Base-by-base conservation (phyloP, 768 basidiomycete species). In the Mycena alexandri region DNA sequence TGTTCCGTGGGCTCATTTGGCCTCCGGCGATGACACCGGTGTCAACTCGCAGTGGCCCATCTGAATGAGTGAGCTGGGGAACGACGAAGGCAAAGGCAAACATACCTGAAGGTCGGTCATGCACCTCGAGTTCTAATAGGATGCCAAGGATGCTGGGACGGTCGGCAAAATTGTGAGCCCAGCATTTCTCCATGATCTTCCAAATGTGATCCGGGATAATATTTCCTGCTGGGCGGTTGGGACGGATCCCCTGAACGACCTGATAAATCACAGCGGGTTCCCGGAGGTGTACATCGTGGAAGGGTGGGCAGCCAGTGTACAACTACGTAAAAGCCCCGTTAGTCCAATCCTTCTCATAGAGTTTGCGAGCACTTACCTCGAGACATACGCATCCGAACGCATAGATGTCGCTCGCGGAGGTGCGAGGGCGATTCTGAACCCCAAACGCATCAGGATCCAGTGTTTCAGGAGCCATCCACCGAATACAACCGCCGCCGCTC, bases 1-100 rank as follows among this genome's bases (percentile, higher is more conserved):
- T 86, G 84, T 71, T 88, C 87, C 38, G 75, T 77, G 5, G 85
- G 77, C 7, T 29, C 38, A 22, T 22, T 24, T 24, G 34, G 21
- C 24, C 12, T 34, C n/a, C 16, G 6, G 14, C 7, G 4, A 25
- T 29, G 25, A 67, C 87, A 85, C 60, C 82, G 75, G 5, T 82
- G 84, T 7, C 87, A 77, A 10, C 81, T 73, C 48, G 75, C 74
- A 74, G 36, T n/a, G 8, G 12, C 4, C 38, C 33, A 17, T 36
- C 33, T 36, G n/a, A 9, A 41, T 2, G 33, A 24, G 9, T 38
- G 54, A 9, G 41, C 7, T 48, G 36, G 17, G 19, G 33, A 52
- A 7, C 0, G 5, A 17, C 2, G 16, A 1, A 43, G 14, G 2
- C 10, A 24, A 3, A 17, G 21, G 17, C 2, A 17, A 13, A 17